Evolutionary conservation across 2,329 filamentous ascomycete species (phyloP).

Genomic region (Colletotrichum coccodes): DNA sequence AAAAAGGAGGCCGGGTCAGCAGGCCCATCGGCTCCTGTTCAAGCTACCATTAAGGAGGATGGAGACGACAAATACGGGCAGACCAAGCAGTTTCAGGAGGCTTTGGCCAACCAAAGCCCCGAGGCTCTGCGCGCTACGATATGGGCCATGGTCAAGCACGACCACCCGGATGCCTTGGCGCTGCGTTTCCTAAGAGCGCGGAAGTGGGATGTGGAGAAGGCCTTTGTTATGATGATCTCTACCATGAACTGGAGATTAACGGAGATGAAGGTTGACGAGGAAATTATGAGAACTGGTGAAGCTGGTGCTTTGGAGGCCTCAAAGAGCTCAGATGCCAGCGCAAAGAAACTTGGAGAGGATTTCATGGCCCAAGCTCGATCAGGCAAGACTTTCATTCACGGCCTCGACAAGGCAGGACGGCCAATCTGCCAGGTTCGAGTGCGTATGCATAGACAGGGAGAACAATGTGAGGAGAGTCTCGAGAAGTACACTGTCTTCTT

Average conservation of each 20-base stretch:
- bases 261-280: slow-evolving; percentile 89
- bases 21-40: slow-evolving; percentile 42
- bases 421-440: slow-evolving; percentile 90
- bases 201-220: slow-evolving; percentile 95
- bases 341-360: slow-evolving; percentile 76
- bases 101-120: slow-evolving; percentile 79
- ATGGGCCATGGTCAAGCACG: slow-evolving; percentile 95
- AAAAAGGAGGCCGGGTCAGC: slow-evolving; percentile 61
- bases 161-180: slow-evolving; percentile 87
- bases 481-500: slow-evolving; percentile 93
- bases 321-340: slow-evolving; percentile 63
- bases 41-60: slow-evolving; percentile 55
- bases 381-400: slow-evolving; percentile 94
- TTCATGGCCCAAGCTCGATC: slow-evolving; percentile 86
- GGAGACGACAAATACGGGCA: slow-evolving; percentile 93
- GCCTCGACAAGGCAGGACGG: slow-evolving; percentile 82
- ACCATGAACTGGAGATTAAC: slow-evolving; percentile 91
- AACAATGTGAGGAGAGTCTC: slow-evolving; percentile 83
- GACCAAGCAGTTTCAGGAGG: slow-evolving; percentile 85
- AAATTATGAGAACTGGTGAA: slow-evolving; percentile 85
- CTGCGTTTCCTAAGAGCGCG: slow-evolving; percentile 87
- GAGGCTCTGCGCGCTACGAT: slow-evolving; percentile 84
- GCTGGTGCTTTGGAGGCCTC: slow-evolving; percentile 70
- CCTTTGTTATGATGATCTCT: slow-evolving; percentile 91
- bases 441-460: slow-evolving; percentile 81